phyloP scores from a whole-genome alignment of 192 early-diverging fungal genomes.

The Rhizophlyctis rosea region DNA sequence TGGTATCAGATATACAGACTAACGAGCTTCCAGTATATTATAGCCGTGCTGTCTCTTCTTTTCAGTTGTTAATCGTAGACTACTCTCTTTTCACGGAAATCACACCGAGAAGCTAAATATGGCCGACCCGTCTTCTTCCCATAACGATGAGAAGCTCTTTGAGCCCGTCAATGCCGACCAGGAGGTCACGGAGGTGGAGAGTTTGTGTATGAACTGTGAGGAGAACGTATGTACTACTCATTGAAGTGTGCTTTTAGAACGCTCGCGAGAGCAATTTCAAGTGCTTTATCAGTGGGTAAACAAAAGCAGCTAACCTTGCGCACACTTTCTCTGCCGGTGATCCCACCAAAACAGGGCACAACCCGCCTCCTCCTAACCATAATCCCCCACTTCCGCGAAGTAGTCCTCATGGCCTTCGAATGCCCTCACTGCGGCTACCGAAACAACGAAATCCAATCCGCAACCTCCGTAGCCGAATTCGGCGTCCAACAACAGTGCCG shows the following conservation, averaged over 20 bases:
- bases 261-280: not conserved
- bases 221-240: slow-evolving; percentile 56
- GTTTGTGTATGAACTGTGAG: slow-evolving; percentile 86
- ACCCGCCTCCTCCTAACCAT: slow-evolving; percentile 83
- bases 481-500: slow-evolving; percentile 67
- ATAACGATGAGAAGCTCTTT: too few species aligned
- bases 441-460: slow-evolving; percentile 90
- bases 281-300: too few species aligned
- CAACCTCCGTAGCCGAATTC: slow-evolving; percentile 75
- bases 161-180: slow-evolving; percentile 63
- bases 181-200: slow-evolving; percentile 82
- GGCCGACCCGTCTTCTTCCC: too few species aligned
- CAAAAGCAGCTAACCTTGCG: too few species aligned
- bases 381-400: slow-evolving; percentile 90
- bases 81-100: too few species aligned
- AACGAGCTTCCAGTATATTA: too few species aligned
- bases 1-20: too few species aligned
- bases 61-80: too few species aligned
- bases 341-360: slow-evolving; percentile 75
- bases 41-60: too few species aligned
- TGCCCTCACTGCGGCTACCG: slow-evolving; percentile 84
- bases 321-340: too few species aligned
- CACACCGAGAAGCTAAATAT: too few species aligned
- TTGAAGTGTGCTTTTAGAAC: not conserved
- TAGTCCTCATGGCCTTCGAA: slow-evolving; percentile 80